Conservation (phyloP, 1,139 yeast species). For the Pneumocystis canis region DNA sequence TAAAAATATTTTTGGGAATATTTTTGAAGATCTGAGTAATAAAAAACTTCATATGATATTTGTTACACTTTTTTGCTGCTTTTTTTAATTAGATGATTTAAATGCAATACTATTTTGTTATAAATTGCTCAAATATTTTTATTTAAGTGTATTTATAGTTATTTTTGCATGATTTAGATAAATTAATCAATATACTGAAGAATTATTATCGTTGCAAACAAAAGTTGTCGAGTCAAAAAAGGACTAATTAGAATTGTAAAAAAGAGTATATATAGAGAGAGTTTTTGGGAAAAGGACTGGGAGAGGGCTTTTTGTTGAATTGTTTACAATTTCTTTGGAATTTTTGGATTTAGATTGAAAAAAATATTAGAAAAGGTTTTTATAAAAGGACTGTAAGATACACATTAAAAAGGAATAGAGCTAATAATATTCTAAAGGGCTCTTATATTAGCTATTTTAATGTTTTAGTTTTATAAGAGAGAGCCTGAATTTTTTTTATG, state of each 20-base stretch:
- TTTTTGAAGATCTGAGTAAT: neutral
- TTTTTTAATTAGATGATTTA: neutral
- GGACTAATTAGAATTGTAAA: neutral
- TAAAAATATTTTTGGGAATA: neutral
- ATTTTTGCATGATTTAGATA: neutral
- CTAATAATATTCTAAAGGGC: neutral
- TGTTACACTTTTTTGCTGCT: neutral
- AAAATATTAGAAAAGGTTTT: neutral
- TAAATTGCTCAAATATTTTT: neutral
- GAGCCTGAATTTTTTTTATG: neutral
- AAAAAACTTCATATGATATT: no score
- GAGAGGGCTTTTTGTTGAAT: neutral
- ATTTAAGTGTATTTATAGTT: neutral
- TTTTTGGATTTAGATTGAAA: neutral
- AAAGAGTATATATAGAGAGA: neutral
- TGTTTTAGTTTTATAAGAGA: neutral
- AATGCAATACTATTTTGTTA: neutral
- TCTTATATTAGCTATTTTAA: neutral
- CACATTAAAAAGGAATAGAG: neutral
- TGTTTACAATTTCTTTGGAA: neutral
- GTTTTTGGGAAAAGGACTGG: neutral
- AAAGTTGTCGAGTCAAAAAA: neutral
- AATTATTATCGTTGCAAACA: neutral
- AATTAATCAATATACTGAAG: neutral
- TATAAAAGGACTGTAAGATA: neutral